Evolutionary conservation across 441 rosid genomes (phyloP).

Genomic region (Rhodomyrtus psidioides): DNA sequence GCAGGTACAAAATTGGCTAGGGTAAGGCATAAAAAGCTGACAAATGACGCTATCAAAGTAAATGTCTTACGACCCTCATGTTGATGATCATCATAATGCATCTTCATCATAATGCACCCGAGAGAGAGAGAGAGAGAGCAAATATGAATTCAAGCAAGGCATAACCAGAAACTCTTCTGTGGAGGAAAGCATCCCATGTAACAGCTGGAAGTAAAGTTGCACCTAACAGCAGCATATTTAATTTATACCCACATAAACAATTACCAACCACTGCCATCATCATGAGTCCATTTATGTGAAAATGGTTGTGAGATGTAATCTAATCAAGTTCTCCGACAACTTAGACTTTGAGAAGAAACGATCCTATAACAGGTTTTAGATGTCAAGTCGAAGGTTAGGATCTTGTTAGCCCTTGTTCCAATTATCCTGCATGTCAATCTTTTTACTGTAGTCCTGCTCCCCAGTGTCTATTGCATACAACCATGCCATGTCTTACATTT

Average conservation of each 20-base stretch:
- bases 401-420: neutral
- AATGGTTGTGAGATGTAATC: neutral
- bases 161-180: neutral
- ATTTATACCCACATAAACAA: neutral
- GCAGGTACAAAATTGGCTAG: conserved; percentile 4
- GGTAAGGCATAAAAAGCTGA: neutral
- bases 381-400: neutral
- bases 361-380: neutral
- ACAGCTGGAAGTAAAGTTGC: neutral
- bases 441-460: neutral
- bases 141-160: neutral
- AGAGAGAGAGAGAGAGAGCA: conserved; percentile 1
- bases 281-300: neutral
- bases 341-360: neutral
- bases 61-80: neutral
- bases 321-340: neutral
- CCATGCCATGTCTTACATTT: neutral
- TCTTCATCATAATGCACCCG: neutral
- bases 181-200: neutral
- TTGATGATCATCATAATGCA: neutral
- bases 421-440: neutral
- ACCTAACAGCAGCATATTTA: neutral
- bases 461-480: neutral
- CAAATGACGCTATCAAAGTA: neutral
- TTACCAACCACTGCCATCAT: neutral